phyloP scores from a whole-genome alignment of 192 early-diverging fungal species.

The Backusella australiensis region DNA sequence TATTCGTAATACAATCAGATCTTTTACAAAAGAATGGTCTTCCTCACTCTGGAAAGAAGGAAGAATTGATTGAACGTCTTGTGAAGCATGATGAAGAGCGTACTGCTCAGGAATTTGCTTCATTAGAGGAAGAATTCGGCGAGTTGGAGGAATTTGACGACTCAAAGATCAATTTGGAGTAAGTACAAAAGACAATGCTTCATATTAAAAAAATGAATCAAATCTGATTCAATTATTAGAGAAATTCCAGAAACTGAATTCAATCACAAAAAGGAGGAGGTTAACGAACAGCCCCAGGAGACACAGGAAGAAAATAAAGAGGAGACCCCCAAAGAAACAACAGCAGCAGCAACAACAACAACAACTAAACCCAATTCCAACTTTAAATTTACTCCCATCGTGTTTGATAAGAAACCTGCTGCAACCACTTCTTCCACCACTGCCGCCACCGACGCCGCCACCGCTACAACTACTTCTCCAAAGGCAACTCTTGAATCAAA shows the following conservation, averaged over 20 bases:
- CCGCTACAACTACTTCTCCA: neutral
- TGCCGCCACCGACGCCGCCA: neutral
- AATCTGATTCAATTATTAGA: neutral
- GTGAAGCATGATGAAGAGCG: conserved; percentile 51
- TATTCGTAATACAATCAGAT: conserved; percentile 25
- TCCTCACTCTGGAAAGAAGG: conserved; percentile 62
- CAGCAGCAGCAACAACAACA: too few relatives aligned
- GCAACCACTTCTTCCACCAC: conserved; percentile 6
- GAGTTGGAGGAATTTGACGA: conserved; percentile 38
- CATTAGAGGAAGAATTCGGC: conserved; percentile 29
- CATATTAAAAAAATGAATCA: neutral
- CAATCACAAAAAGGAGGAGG: neutral
- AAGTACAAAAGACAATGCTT: neutral
- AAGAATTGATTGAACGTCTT: conserved; percentile 60
- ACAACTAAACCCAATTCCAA: conserved; percentile 32
- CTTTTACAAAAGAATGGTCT: conserved; percentile 51
- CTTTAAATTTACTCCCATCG: conserved; percentile 40
- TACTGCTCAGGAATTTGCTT: conserved; percentile 34
- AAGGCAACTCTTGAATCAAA: neutral
- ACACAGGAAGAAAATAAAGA: neutral
- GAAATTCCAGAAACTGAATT: conserved; percentile 12
- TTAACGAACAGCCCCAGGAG: neutral
- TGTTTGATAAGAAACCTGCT: conserved; percentile 29
- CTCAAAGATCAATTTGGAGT: conserved; percentile 34
- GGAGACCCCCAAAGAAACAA: neutral